phyloP scores from a whole-genome alignment of 2,329 filamentous ascomycete genomes.

The Colletotrichum siamense region DNA sequence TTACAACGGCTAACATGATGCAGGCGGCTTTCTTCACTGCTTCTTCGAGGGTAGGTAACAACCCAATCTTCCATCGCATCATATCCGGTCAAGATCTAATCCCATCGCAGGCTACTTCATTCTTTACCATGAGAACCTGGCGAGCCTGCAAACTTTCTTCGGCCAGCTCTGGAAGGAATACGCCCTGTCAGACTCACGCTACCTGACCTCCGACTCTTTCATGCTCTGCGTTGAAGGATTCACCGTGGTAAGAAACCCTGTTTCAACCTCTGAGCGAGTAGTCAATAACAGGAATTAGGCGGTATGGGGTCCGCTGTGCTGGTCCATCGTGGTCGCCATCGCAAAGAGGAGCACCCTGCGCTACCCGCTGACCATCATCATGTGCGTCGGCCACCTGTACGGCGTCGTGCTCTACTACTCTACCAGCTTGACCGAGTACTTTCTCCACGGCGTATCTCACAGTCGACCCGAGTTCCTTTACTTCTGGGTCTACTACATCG shows the following conservation, averaged over 20 bases:
- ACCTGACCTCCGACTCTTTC: conserved; percentile 81
- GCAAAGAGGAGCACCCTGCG: conserved; percentile 47
- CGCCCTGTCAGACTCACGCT: conserved; percentile 83
- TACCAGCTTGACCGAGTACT: conserved; percentile 58
- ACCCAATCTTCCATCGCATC: neutral
- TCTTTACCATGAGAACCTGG: conserved; percentile 69
- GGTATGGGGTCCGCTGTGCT: conserved; percentile 64
- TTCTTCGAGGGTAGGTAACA: conserved; percentile 74
- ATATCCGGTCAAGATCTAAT: neutral
- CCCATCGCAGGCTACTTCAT: conserved; percentile 71
- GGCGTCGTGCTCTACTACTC: conserved; percentile 68
- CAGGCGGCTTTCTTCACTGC: conserved; percentile 74
- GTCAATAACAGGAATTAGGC: conserved; percentile 37
- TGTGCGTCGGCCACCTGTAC: conserved; percentile 63
- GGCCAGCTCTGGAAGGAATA: conserved; percentile 96
- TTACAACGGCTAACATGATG: conserved; percentile 9
- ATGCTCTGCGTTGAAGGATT: conserved; percentile 88
- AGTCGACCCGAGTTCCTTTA: conserved; percentile 66
- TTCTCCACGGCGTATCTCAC: conserved; percentile 50
- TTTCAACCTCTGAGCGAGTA: neutral
- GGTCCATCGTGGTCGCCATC: conserved; percentile 53
- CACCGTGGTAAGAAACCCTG: conserved; percentile 66
- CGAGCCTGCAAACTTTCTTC: conserved; percentile 72
- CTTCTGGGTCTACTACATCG: conserved; percentile 68
- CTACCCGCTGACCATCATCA: conserved; percentile 55